These are phyloP conservation scores for Erucastrum elatum DNA, from an alignment of 345 rosid genomes.

Conservation along the genomic window DNA sequence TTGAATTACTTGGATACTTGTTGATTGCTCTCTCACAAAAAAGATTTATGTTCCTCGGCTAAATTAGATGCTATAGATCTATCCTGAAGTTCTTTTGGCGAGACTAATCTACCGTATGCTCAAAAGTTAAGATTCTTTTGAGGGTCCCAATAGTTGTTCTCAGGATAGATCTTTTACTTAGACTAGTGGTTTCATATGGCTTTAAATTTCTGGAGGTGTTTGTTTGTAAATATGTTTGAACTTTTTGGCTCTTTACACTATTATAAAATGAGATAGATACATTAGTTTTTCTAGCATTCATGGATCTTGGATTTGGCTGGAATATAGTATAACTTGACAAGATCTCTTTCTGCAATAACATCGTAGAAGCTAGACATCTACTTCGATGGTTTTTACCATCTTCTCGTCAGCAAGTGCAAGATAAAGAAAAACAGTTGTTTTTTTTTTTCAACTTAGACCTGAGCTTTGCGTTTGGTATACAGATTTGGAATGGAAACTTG, in stretches of 20 bases:
- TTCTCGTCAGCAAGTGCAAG: background rate
- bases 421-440: background rate
- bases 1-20: too few species aligned
- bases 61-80: too few species aligned
- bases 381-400: background rate
- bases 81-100: background rate
- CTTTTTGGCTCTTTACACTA: background rate
- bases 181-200: background rate
- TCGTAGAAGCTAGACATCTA: background rate
- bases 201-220: background rate
- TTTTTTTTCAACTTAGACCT: background rate
- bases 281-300: background rate
- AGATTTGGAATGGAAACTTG: slow-evolving; percentile 97
- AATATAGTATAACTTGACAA: background rate
- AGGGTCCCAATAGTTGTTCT: background rate
- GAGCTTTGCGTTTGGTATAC: slow-evolving; percentile 22
- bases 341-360: background rate
- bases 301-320: background rate
- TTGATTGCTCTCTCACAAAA: too few species aligned
- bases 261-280: background rate
- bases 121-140: background rate
- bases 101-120: background rate
- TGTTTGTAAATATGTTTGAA: background rate
- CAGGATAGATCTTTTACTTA: background rate
- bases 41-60: too few species aligned